Evolutionary conservation across 495 filamentous ascomycete genomes (phyloP), one percentile per base, ranked within the genome.

Genomic region (Podospora tetraspora): DNA sequence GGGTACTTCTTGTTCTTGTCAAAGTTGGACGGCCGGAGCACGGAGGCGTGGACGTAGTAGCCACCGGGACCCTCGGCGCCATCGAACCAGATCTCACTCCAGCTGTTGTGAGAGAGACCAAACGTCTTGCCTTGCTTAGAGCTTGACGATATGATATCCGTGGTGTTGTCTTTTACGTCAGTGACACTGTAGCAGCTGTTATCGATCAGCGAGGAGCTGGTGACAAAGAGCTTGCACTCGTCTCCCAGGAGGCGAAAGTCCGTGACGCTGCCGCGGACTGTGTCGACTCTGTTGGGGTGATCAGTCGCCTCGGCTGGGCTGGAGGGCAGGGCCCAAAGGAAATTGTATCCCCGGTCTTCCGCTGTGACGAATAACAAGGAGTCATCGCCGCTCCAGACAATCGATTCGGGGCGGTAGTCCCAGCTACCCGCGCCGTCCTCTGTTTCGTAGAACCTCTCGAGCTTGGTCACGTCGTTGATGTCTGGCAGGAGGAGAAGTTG

Each of bases 21-120:
- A 74, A 95, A 97, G 71, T 86, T 78, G 1, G 91, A 92, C 1
- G 94, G 94, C 72, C 91, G 93, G 66, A 97, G 79, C 0, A 97
- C 87, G 74, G 89, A 88, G 10, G 92, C 91, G 72, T 96, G 92
- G n/a, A 91, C 84, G 19, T 86, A 79, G 68, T 89, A 86, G 56
- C 78, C n/a, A n/a, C n/a, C n/a, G n/a, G n/a, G n/a, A n/a, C n/a
- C 76, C 52, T 72, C 79, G 1, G 77, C 78, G 23, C 81, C 81
- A 60, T 75, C 75, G 74, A 87, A 93, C 86, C 90, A 93, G 66
- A 94, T 89, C 62, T 92, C 89, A 65, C 86, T 85, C 43, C 91
- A 81, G 69, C 89, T 86, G 10, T 83, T 68, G 12, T 82, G 74
- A 6, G 81, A 85, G 5, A 95, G 84, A 11, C 91, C 91, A 62